Conservation (phyloP, 768 basidiomycete genomes). For the Auriculariales sp. region DNA sequence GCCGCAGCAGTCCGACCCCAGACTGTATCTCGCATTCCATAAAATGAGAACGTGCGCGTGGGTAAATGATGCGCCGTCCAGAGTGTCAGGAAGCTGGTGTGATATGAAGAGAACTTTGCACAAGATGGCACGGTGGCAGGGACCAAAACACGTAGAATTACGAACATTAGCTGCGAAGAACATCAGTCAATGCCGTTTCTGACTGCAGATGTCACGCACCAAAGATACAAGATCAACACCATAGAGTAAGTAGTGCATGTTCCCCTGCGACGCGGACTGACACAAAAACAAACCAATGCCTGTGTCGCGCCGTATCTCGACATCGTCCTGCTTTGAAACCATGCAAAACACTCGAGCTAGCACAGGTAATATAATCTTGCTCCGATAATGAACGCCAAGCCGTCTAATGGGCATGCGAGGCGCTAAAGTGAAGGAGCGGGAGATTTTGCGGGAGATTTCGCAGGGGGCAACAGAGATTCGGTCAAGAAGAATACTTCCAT, state of each 20-base stretch:
- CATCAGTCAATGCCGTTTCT: background rate
- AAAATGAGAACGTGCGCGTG: slow-evolving; percentile 93
- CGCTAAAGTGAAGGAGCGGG: slow-evolving; percentile 86
- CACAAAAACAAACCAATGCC: slow-evolving; percentile 22
- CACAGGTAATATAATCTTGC: slow-evolving; percentile 44
- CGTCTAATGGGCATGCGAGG: slow-evolving; percentile 42
- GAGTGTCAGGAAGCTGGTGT: slow-evolving; percentile 83
- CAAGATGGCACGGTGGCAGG: no score
- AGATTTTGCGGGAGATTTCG: slow-evolving; percentile 11
- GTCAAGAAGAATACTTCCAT: background rate
- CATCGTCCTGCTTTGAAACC: slow-evolving; percentile 14
- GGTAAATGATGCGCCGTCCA: slow-evolving; percentile 56
- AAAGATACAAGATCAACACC: background rate
- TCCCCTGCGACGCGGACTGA: background rate
- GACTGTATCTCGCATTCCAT: slow-evolving; percentile 24
- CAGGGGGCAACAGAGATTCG: background rate
- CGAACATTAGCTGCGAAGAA: background rate
- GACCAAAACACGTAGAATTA: background rate
- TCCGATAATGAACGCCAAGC: slow-evolving; percentile 77
- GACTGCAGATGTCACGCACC: slow-evolving; percentile 1
- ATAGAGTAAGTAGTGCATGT: background rate
- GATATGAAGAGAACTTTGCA: background rate
- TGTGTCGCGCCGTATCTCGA: slow-evolving; percentile 26
- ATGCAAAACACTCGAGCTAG: slow-evolving; percentile 19
- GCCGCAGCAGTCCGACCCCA: background rate